Evolutionary conservation across 2,329 filamentous ascomycete species (phyloP), one percentile per base, ranked within the genome.

Genomic region (Alternaria rosae): DNA sequence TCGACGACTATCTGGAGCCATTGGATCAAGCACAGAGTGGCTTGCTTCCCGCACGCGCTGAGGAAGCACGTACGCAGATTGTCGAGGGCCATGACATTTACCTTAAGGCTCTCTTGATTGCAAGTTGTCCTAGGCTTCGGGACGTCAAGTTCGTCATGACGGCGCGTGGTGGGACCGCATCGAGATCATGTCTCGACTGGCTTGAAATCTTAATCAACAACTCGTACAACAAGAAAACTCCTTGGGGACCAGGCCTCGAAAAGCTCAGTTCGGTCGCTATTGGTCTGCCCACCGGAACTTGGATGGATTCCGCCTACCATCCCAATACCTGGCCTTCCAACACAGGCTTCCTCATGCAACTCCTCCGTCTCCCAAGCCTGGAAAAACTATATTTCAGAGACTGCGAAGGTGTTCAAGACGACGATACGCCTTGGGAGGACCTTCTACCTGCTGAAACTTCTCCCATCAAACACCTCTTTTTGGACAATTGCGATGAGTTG

Each of bases 381-480:
- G 42, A 60, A 20, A 54, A 41, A 13, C 54, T 68, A 15, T 68
- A 66, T 23, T 62, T 59, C 53, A 64, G 54, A 23, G 32, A 50
- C 41, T 43, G 53, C 15, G 26, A 21, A 2, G 30, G 17, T 25
- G 8, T n/a, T 9, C 9, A 21, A 13, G 42, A 62, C n/a, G 47
- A 62, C 17, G 5, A 9, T 1, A 57, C 30, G 8, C 38, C 60
- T 6, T 67, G 47, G 25, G 43, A 20, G 3, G 13, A 10, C 3
- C 25, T 17, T 15, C 25, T 48, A 26, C 57, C 60, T 3, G 52
- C 52, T 15, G 20, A 5, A 23, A 5, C 28, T 32, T 7, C 50
- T 43, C 13, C 57, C 58, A n/a, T 62, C 21, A 62, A 64, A 50
- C 57, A 65, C 32, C 54, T 65, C 10, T 67, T 59, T n/a, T 20